Evolutionary conservation across 2,329 filamentous ascomycete species (phyloP), one percentile per base, ranked within the genome.

Genomic region (Lachnum nothofagi): DNA sequence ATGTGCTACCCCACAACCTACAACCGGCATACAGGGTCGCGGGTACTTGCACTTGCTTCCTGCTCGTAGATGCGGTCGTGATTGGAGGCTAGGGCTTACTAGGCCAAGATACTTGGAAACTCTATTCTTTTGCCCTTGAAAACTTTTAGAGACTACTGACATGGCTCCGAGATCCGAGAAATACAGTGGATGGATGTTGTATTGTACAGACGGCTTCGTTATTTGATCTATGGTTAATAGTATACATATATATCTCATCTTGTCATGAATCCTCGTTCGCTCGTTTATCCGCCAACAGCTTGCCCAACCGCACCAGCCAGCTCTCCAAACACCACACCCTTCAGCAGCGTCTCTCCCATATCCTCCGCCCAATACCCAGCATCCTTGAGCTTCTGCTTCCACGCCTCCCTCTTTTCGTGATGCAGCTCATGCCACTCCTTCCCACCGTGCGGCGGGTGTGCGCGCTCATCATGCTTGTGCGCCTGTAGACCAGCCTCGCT

Each of bases 321-420:
- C 47, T 65, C 62, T 17, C 62, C 59, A 61, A 66, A 67, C 6
- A 66, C 27, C 1, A 66, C 57, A 0, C 63, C 63, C 47, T 64
- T 65, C 8, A 66, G 55, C 16, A 67, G 49, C 12, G 58, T 54
- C 44, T 62, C 61, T 5, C 58, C 58, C 45, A 61, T 51, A 17
- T 54, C 64, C 44, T 63, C 63, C 4, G 55, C 60, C 64, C 63
- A 65, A 19, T 65, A 57, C 1, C 63, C 64, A n/a, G 60, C 61
- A 9, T 60, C 55, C 42, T 55, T 62, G 33, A 67, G 46, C 45
- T 56, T 61, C 52, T 53, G 42, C 43, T 60, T 59, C 64, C 63
- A 67, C 1, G 25, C 42, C 38, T 58, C 52, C 43, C 58, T 61
- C 54, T 67, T 57, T 33, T 53, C 50, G 8, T 49, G 49, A 7